Evolutionary conservation across 2,329 filamentous ascomycete species (phyloP).

Genomic region (Fusarium buxicola): DNA sequence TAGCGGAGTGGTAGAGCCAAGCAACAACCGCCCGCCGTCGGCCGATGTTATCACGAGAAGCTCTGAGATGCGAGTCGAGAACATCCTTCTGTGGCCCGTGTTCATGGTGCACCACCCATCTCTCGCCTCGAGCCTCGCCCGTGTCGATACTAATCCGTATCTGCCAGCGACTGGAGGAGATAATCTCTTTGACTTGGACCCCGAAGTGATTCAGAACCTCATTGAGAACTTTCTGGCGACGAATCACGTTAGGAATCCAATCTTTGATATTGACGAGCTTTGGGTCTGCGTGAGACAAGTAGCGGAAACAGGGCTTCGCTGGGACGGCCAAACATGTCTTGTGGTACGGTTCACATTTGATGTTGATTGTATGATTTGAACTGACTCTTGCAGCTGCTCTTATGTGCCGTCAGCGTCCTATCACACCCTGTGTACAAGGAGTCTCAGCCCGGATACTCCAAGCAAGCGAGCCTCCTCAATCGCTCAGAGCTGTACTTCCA

Average conservation of each 20-base stretch:
- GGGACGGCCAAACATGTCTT: constrained; percentile 39
- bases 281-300: constrained; percentile 29
- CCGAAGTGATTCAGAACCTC: constrained; percentile 25
- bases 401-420: constrained; percentile 38
- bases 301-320: constrained; percentile 26
- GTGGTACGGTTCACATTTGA: constrained; percentile 20
- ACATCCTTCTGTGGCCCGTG: constrained; percentile 18
- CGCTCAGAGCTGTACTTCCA: neutral
- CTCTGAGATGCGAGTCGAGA: constrained; percentile 28
- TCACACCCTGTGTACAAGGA: constrained; percentile 18
- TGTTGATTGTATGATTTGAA: neutral
- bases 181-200: constrained; percentile 25
- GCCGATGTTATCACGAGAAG: constrained; percentile 25
- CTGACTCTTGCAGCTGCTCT: constrained; percentile 30
- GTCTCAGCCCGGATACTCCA: constrained; percentile 17
- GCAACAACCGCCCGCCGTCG: constrained; percentile 8
- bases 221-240: constrained; percentile 38
- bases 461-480: constrained; percentile 8
- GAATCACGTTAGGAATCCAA: constrained; percentile 41
- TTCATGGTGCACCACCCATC: constrained; percentile 14
- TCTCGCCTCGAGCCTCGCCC: constrained; percentile 4
- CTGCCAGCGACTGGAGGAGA: constrained; percentile 3
- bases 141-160: constrained; percentile 1
- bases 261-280: constrained; percentile 33
- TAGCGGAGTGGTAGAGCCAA: too few relatives aligned